Evolutionary conservation across 805 yeast genomes (phyloP).

Genomic region (Suhomyces emberorum): DNA sequence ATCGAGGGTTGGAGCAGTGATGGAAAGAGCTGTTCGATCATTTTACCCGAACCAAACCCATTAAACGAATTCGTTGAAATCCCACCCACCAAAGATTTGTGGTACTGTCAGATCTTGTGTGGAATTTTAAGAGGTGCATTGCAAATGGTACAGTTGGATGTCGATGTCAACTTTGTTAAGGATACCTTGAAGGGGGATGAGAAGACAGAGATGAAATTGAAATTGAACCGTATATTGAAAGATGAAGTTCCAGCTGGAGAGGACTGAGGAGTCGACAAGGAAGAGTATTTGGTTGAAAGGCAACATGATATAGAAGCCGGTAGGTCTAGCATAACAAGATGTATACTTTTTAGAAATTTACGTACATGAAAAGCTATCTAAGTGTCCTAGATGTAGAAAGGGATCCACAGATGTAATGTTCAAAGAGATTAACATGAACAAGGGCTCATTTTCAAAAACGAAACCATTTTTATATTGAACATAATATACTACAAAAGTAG

Average conservation of each 20-base stretch:
- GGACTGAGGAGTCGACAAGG: too few relatives aligned
- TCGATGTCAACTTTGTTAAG: slow-evolving; percentile 74
- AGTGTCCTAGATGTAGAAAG: too few relatives aligned
- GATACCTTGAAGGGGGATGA: slow-evolving; percentile 84
- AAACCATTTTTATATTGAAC: too few relatives aligned
- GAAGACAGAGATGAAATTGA: slow-evolving; percentile 72
- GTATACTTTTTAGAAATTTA: too few relatives aligned
- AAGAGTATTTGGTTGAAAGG: too few relatives aligned
- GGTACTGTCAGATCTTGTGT: slow-evolving; percentile 89
- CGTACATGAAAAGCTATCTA: too few relatives aligned
- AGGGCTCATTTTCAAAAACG: too few relatives aligned
- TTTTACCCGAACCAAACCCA: slow-evolving; percentile 76
- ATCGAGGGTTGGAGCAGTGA: slow-evolving; percentile 75
- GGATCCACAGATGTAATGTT: too few relatives aligned
- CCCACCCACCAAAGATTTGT: slow-evolving; percentile 66
- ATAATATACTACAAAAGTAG: too few relatives aligned
- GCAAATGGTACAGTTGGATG: slow-evolving; percentile 94
- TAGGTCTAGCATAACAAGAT: too few relatives aligned
- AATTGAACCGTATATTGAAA: slow-evolving; percentile 66
- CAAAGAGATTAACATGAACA: too few relatives aligned
- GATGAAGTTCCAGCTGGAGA: slow-evolving; percentile 98
- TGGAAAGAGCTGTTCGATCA: slow-evolving; percentile 67
- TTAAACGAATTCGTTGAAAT: slow-evolving; percentile 92
- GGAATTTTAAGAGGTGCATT: slow-evolving; percentile 90
- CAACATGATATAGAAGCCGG: too few relatives aligned